A percentile compares a stretch with the other conserved stretches of the same genome.
phyloP scores from a whole-genome alignment of 768 basidiomycete genomes.

The Panellus pusillus region DNA sequence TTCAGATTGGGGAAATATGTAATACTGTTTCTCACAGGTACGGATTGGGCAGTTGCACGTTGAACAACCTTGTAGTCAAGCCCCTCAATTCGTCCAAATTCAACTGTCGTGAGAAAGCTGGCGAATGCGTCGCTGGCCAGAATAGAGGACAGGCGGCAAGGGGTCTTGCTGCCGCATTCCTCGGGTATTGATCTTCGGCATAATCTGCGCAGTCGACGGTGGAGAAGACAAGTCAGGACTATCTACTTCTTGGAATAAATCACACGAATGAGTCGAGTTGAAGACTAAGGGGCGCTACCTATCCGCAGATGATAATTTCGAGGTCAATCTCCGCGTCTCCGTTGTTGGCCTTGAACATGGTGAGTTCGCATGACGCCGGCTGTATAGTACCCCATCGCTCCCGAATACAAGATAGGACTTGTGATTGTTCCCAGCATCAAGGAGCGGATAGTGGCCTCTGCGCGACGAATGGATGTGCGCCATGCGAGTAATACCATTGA shows the following conservation, averaged over 20 bases:
- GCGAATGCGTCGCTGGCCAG: conserved; percentile 13
- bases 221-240: conserved; percentile 9
- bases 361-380: conserved; percentile 19
- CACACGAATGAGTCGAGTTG: neutral
- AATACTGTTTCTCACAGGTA: neutral
- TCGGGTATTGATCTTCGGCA: neutral
- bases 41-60: neutral
- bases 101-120: conserved; percentile 10
- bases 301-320: conserved; percentile 18
- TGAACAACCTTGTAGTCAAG: neutral
- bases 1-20: neutral
- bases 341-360: conserved; percentile 10
- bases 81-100: conserved; percentile 9
- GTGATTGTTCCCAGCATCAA: conserved; percentile 5
- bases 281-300: neutral
- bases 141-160: neutral
- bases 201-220: conserved; percentile 4
- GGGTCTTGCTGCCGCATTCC: neutral
- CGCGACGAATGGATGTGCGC: conserved; percentile 16
- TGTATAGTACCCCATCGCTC: conserved; percentile 13
- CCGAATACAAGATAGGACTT: conserved; percentile 4
- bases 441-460: conserved; percentile 13
- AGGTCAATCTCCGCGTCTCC: conserved; percentile 11
- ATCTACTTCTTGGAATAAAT: neutral
- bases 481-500: conserved; percentile 16